These are phyloP conservation scores for Phaffia australis DNA, from an alignment of 768 basidiomycete genomes.

Conservation along the genomic window DNA sequence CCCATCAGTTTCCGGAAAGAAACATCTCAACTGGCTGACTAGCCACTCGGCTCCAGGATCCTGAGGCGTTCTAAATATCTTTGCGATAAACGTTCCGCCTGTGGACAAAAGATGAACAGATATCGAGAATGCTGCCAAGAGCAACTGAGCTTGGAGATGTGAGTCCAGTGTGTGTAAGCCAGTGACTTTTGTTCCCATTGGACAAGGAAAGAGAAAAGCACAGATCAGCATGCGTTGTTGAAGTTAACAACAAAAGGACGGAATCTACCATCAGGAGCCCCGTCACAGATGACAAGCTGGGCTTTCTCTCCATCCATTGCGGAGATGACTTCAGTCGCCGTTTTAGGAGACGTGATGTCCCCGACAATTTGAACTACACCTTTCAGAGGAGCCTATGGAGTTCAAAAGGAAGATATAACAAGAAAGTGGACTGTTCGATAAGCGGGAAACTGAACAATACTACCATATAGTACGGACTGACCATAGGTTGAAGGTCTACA, in stretches of 20 bases:
- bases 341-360: constrained; percentile 42
- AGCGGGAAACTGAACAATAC: background rate
- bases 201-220: background rate
- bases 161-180: constrained; percentile 45
- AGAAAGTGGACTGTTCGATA: background rate
- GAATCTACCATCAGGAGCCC: constrained; percentile 41
- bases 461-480: constrained; percentile 5
- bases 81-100: constrained; percentile 41
- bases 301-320: constrained; percentile 40
- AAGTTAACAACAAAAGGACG: background rate
- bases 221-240: background rate
- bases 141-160: constrained; percentile 42
- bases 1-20: constrained; percentile 35
- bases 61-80: constrained; percentile 41
- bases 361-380: constrained; percentile 41
- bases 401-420: background rate
- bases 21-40: constrained; percentile 39
- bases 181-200: constrained; percentile 35
- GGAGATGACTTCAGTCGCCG: constrained; percentile 39
- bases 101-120: constrained; percentile 41
- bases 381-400: constrained; percentile 38
- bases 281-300: constrained; percentile 44
- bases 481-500: constrained; percentile 39
- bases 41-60: constrained; percentile 37
- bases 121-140: constrained; percentile 42